phyloP scores from a whole-genome alignment of 306 rosid genomes.

The Cucurbita argyrosperma region DNA sequence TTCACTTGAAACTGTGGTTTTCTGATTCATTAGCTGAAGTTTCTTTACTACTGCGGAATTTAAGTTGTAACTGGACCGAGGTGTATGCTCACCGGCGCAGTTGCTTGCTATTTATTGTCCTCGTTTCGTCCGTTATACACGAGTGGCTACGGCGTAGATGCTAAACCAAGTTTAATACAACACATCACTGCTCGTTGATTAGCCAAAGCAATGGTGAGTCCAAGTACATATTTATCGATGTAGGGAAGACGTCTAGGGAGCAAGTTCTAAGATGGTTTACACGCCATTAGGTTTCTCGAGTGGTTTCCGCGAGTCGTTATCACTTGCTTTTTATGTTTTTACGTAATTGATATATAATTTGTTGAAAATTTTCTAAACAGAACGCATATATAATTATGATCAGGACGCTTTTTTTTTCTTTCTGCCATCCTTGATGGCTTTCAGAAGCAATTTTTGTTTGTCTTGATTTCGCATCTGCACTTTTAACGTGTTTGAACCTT shows the following conservation, averaged over 20 bases:
- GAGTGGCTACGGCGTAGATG: neutral
- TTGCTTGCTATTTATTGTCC: neutral
- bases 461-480: neutral
- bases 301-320: slow-evolving; percentile 59
- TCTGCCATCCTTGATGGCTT: neutral
- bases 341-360: neutral
- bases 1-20: neutral
- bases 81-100: neutral
- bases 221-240: slow-evolving; percentile 60
- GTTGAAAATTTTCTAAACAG: neutral
- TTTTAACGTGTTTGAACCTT: neutral
- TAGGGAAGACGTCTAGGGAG: slow-evolving; percentile 81
- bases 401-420: neutral
- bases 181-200: slow-evolving; percentile 71
- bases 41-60: neutral
- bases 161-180: slow-evolving; percentile 32
- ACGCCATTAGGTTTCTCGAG: slow-evolving; percentile 43
- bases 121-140: neutral
- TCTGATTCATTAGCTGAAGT: neutral
- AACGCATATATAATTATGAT: neutral
- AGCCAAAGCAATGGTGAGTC: slow-evolving; percentile 37
- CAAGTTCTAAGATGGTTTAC: slow-evolving; percentile 82
- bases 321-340: neutral
- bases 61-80: neutral
- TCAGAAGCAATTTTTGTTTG: neutral